Evolutionary conservation across 108 stramenopile genomes (phyloP).

Genomic region (Nitzschia sp.): DNA sequence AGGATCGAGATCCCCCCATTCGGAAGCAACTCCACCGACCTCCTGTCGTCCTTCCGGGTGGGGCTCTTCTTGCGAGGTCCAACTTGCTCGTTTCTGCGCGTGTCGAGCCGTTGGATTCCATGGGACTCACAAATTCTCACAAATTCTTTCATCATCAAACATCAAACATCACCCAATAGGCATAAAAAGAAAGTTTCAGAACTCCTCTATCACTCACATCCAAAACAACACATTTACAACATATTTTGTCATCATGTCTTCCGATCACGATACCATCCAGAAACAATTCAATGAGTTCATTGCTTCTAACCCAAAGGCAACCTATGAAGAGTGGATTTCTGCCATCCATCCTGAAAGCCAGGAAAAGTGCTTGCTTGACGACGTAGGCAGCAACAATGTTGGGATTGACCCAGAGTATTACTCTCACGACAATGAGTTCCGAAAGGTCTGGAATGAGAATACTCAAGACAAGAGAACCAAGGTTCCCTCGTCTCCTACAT

Average conservation of each 20-base stretch:
- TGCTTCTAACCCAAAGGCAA: constrained; percentile 14
- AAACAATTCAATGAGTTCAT: constrained; percentile 14
- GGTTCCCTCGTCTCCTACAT: constrained; percentile 3
- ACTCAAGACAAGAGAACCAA: neutral
- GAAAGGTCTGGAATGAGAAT: constrained; percentile 9
- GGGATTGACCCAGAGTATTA: constrained; percentile 14
- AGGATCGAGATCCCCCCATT: too few relatives aligned
- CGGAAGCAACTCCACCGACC: too few relatives aligned
- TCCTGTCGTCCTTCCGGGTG: too few relatives aligned
- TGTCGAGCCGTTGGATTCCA: neutral
- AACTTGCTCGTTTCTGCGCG: neutral
- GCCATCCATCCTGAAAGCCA: constrained; percentile 58
- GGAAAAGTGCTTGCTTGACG: constrained; percentile 11
- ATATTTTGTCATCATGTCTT: too few relatives aligned
- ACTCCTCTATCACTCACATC: too few relatives aligned
- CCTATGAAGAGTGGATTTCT: constrained; percentile 64
- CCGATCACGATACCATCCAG: neutral
- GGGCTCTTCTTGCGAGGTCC: neutral
- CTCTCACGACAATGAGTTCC: constrained; percentile 15
- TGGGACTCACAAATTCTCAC: constrained; percentile 1
- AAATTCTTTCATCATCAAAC: neutral
- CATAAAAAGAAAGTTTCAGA: too few relatives aligned
- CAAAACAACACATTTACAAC: too few relatives aligned
- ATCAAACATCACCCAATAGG: neutral
- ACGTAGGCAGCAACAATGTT: constrained; percentile 1